Percentiles rank a stretch among this genome's conserved stretches.
Conservation (phyloP, 1,284 basidiomycete species). For the Gomphus bonarii region DNA sequence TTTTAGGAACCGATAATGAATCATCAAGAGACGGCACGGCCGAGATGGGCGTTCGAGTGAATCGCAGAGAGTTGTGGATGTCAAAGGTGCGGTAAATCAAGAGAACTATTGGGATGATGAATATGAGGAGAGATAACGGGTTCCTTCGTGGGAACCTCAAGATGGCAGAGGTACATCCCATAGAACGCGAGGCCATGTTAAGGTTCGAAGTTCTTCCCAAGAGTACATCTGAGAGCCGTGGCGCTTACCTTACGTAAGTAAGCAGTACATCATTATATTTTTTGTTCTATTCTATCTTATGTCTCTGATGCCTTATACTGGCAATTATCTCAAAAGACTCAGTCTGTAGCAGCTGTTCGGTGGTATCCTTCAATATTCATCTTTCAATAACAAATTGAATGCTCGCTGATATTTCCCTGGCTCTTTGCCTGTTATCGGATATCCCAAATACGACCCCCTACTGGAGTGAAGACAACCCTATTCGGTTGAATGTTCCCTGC, state of each 20-base stretch:
- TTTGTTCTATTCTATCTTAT: no score
- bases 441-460: no score
- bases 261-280: no score
- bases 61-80: background rate
- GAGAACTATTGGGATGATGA: background rate
- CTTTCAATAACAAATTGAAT: no score
- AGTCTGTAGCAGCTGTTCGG: no score
- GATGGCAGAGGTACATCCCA: background rate
- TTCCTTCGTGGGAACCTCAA: background rate
- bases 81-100: background rate
- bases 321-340: no score
- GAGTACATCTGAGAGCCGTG: background rate
- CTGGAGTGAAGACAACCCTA: no score
- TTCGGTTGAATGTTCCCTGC: no score
- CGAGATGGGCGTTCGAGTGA: background rate
- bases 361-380: no score
- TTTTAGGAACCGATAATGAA: background rate
- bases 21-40: background rate
- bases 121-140: background rate
- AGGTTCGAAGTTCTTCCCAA: background rate
- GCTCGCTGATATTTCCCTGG: no score
- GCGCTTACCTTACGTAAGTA: background rate
- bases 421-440: no score
- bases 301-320: no score
- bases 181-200: background rate